Evolutionary conservation across 2,329 filamentous ascomycete genomes (phyloP), one percentile per base, ranked within the genome.

Genomic region (Hortaea werneckii): DNA sequence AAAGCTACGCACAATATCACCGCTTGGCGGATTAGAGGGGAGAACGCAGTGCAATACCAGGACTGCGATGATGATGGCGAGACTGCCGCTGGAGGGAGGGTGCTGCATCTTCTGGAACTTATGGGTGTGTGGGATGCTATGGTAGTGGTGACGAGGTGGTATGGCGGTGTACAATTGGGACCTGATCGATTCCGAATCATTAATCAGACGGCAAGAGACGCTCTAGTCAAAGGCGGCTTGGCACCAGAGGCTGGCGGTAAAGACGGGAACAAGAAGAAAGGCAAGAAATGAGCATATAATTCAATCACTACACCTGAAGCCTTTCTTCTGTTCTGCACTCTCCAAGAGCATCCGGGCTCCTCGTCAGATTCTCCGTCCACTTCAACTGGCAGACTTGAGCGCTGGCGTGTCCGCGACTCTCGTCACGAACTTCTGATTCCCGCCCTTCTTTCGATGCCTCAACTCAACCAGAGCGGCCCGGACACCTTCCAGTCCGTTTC

Each of bases 61-160:
- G 92, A 98, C 66, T 95, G 83, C 61, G 86, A 98, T 58, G 92
- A 98, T 58, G 92, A 98, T 63, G 92, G 92, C 2, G 92, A 98
- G 73, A 85, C 85, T 27, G 92, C 92, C 5, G 92, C 92, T 0
- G 92, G 92, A 0, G 82, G 84, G 0, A 76, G 92, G 37, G 67
- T 98, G 59, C 67, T 96, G 49, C 87, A 94, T 68, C 71, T 98
- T 29, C 83, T 98, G 81, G 88, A 95, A 70, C 68, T 95, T 50
- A 95, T 95, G 86, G 86, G 89, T 59, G 74, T 94, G 8, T 95
- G 89, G 88, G 79, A 94, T 65, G 83, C 84, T 11, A 83, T 96
- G 71, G 87, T 98, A 0, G 83, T 98, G 3, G 90, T 98, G 28
- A 88, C 86, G 35, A 72, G 92, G 51, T 98, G 92, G 92, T 98